phyloP scores from a whole-genome alignment of 208 protist genomes.

The Endotrypanum monterogeii region DNA sequence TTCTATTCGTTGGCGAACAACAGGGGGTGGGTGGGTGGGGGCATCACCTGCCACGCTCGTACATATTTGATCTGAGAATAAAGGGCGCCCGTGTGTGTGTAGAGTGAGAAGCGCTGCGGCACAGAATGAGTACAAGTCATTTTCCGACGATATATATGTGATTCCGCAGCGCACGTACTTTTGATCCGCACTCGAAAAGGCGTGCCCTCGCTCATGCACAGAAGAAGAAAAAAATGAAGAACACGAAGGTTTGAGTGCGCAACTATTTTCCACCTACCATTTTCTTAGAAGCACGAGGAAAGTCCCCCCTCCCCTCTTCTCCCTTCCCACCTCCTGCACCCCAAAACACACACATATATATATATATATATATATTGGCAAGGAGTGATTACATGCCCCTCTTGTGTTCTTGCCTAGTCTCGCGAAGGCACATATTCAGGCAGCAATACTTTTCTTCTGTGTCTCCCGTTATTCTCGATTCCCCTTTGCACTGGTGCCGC shows the following conservation, averaged over 20 bases:
- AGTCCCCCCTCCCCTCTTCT: no score
- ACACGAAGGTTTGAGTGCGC: no score
- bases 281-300: no score
- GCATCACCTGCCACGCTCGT: background rate
- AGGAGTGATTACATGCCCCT: no score
- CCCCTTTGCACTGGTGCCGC: background rate
- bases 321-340: no score
- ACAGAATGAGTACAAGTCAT: background rate
- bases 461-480: slow-evolving; percentile 3
- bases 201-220: background rate
- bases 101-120: background rate
- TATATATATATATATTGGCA: no score
- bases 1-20: background rate
- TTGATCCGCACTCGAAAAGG: background rate
- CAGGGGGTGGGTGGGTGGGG: background rate
- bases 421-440: background rate
- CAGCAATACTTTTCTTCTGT: slow-evolving; percentile 3
- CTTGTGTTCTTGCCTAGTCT: no score
- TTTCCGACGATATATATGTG: background rate
- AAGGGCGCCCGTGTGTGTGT: background rate
- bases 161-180: background rate
- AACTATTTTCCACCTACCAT: no score
- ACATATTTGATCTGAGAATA: background rate
- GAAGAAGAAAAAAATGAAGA: no score
- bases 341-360: no score